These are phyloP conservation scores for Martiniozyma asiatica DNA, from an alignment of 1,139 yeast genomes.

Conservation along the genomic window DNA sequence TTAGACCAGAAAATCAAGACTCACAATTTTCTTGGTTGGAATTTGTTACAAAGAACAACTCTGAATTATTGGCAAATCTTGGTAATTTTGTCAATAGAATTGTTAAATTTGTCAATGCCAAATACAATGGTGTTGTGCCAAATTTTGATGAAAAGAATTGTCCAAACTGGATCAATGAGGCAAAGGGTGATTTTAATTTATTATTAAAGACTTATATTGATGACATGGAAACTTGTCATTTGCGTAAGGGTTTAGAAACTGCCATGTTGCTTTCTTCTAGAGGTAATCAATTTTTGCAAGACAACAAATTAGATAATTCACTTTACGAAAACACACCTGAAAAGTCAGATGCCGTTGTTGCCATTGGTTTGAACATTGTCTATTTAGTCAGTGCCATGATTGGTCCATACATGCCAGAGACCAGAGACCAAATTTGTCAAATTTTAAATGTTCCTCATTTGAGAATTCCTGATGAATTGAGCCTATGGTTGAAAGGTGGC, in stretches of 20 bases:
- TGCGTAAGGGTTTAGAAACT: constrained; percentile 79
- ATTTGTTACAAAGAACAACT: constrained; percentile 85
- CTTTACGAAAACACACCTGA: constrained; percentile 66
- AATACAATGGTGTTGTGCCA: constrained; percentile 86
- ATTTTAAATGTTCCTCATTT: constrained; percentile 78
- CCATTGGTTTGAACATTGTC: constrained; percentile 78
- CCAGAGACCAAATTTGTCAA: constrained; percentile 53
- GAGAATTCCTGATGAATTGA: constrained; percentile 66
- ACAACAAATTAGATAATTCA: constrained; percentile 84
- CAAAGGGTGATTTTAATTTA: constrained; percentile 42
- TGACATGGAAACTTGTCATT: constrained; percentile 67
- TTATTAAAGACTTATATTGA: constrained; percentile 51
- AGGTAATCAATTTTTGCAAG: constrained; percentile 92
- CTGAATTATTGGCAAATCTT: constrained; percentile 85
- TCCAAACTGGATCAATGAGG: constrained; percentile 36
- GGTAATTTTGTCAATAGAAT: constrained; percentile 95
- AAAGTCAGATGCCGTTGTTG: constrained; percentile 85
- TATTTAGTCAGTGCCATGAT: constrained; percentile 72
- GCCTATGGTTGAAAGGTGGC: constrained; percentile 57
- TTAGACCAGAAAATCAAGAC: constrained; percentile 92
- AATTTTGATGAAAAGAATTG: constrained; percentile 32
- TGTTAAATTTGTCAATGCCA: constrained; percentile 79
- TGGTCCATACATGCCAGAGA: constrained; percentile 85
- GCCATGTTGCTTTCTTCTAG: constrained; percentile 88
- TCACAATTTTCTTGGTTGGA: constrained; percentile 97